Evolutionary conservation across 106 monocot species (phyloP).

Genomic region (Chionographis japonica): DNA sequence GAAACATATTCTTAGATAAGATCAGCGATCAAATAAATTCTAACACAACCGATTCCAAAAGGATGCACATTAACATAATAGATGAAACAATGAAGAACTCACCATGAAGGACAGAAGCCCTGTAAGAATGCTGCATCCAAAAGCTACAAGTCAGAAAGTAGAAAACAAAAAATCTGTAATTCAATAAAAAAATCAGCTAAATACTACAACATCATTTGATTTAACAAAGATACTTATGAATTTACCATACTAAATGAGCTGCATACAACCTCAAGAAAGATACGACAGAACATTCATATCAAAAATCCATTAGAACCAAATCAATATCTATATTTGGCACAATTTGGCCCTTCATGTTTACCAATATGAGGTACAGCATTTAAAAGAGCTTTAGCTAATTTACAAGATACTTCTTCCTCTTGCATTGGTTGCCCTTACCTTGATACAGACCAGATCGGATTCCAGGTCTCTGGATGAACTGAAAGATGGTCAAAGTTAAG

Average conservation of each 20-base stretch:
- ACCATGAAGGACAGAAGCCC: slow-evolving; percentile 99
- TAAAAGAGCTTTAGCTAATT: background rate
- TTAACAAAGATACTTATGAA: no score
- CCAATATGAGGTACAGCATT: background rate
- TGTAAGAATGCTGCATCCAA: slow-evolving; percentile 87
- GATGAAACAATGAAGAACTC: slow-evolving; percentile 15
- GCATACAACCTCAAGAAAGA: no score
- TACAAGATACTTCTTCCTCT: background rate
- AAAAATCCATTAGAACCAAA: no score
- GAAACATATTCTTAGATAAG: no score
- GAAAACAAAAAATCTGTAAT: background rate
- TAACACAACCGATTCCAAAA: background rate
- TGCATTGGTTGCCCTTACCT: slow-evolving; percentile 36
- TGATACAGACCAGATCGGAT: slow-evolving; percentile 98
- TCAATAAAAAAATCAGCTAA: background rate
- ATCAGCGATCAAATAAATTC: no score
- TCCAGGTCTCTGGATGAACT: slow-evolving; percentile 99
- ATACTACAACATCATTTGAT: no score
- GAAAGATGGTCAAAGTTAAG: slow-evolving; percentile 26
- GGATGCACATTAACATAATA: background rate
- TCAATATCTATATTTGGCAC: no score
- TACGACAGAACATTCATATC: no score
- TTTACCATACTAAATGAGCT: no score
- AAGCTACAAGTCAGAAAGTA: slow-evolving; percentile 14
- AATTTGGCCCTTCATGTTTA: no score